These are phyloP conservation scores for Eucalyptus brandiana DNA, from an alignment of 345 rosid genomes.

Conservation along the genomic window DNA sequence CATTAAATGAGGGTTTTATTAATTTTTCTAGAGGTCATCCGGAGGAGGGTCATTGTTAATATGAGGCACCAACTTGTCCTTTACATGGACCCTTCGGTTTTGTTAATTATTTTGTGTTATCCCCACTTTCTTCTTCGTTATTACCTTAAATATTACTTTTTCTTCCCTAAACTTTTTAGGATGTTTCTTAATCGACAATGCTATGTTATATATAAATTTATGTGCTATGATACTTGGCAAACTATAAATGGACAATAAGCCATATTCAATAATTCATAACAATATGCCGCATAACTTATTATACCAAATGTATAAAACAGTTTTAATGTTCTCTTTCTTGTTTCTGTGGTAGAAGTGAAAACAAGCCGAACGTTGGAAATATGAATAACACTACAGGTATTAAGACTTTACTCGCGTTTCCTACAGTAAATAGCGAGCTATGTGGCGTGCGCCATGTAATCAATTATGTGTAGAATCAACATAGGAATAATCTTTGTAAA, in stretches of 20 bases:
- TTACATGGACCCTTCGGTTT: background rate
- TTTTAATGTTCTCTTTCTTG: background rate
- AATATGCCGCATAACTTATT: background rate
- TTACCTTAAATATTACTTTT: background rate
- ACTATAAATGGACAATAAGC: background rate
- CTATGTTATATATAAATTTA: background rate
- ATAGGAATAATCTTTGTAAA: background rate
- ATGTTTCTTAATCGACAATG: background rate
- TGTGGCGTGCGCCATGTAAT: background rate
- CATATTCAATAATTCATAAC: too few species aligned
- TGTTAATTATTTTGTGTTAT: background rate
- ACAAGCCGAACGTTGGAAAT: background rate
- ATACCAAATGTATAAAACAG: background rate
- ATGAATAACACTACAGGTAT: background rate
- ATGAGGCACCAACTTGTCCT: background rate
- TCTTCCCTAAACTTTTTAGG: background rate
- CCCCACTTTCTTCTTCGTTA: background rate
- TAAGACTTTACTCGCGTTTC: too few species aligned
- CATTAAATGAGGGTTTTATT: background rate
- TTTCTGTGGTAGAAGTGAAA: background rate
- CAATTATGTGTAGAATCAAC: too few species aligned
- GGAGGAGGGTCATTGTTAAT: background rate
- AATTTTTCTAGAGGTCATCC: background rate
- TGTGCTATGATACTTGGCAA: background rate
- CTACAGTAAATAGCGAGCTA: too few species aligned